Base-by-base conservation (phyloP, 2,329 filamentous ascomycete species). In the Neonectria magnoliae region DNA sequence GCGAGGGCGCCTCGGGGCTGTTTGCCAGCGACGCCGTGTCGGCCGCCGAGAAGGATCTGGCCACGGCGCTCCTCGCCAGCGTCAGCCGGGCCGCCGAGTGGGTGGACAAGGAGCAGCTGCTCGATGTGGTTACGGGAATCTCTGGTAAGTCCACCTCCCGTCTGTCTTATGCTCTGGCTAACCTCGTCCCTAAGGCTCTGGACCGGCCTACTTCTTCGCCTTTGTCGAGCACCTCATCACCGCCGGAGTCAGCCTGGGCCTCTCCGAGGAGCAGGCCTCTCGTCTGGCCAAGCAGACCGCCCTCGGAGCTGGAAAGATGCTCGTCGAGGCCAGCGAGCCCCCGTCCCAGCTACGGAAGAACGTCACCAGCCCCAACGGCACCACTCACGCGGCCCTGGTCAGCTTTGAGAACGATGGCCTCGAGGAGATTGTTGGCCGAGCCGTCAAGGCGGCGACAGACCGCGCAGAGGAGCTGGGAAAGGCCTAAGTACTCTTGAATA, bases 191-290 rank as follows among this genome's bases (percentile, higher is more conserved):
- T 1, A 53, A 84, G 83, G 83, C 25, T 84, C 82, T 18, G 83
- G 83, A 2, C 83, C 83, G 0, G 83, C 83, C 0, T 85, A 85
- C 76, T 85, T 85, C 76, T 85, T 85, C 71, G 82, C 82, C 68
- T 79, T 85, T 74, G 83, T 85, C 7, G 83, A 85, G 70, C 83
- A 85, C 72, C 76, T 85, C 50, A 81, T 83, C 57, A 72, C 81
- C 57, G 81, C 80, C 64, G 83, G 79, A 13, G 77, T 76, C 9
- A 73, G 75, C n/a, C 75, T 84, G 1, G 83, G 83, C 2, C 78
- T 85, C 27, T 77, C 82, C 0, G 73, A 76, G 18, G 83, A 85
- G 60, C 83, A 85, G 72, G 83, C 83, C n/a, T 81, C 80, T 11
- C 80, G 82, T 1, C 75, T 84, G 18, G 83, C 83, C 10, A 83